phyloP scores from a whole-genome alignment of 2,329 filamentous ascomycete genomes.

The Gnomoniopsis sp. region DNA sequence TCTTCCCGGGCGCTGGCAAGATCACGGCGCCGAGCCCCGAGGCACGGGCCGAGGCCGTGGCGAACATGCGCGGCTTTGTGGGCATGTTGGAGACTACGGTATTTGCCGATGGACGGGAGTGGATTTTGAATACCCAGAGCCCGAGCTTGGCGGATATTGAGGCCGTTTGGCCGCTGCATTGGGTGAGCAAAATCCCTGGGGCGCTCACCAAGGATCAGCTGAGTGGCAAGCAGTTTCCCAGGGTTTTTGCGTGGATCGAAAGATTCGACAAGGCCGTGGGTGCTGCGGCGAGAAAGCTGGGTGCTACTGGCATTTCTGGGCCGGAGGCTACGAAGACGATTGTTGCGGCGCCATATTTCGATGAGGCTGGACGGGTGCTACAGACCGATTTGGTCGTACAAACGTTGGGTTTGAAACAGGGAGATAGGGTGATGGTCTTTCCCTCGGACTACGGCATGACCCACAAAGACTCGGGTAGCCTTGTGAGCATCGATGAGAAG shows the following conservation, averaged over 20 bases:
- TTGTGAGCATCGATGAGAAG: slow-evolving; percentile 48
- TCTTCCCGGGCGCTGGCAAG: slow-evolving; percentile 22
- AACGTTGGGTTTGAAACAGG: slow-evolving; percentile 47
- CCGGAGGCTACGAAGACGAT: slow-evolving; percentile 50
- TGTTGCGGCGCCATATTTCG: slow-evolving; percentile 40
- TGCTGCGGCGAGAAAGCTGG: slow-evolving; percentile 33
- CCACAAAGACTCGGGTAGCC: slow-evolving; percentile 54
- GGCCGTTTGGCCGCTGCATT: slow-evolving; percentile 65
- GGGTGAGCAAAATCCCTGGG: slow-evolving; percentile 55
- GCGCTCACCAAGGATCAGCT: slow-evolving; percentile 52
- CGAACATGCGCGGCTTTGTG: slow-evolving; percentile 51
- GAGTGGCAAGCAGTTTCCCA: slow-evolving; percentile 51
- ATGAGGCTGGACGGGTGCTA: slow-evolving; percentile 42
- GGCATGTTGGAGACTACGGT: slow-evolving; percentile 59
- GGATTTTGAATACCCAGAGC: slow-evolving; percentile 52
- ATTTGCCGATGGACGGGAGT: slow-evolving; percentile 63
- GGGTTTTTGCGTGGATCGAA: slow-evolving; percentile 59
- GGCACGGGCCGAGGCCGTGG: slow-evolving; percentile 51
- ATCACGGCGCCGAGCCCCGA: slow-evolving; percentile 23
- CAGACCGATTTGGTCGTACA: slow-evolving; percentile 42
- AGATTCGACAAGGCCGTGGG: slow-evolving; percentile 53
- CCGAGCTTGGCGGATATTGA: slow-evolving; percentile 66
- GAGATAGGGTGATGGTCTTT: slow-evolving; percentile 54
- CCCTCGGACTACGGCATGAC: slow-evolving; percentile 59
- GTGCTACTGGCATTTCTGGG: slow-evolving; percentile 44